A percentile compares a stretch with the other conserved stretches of the same genome.
Evolutionary conservation across 441 rosid genomes (phyloP).

Genomic region (Kokia cookei): DNA sequence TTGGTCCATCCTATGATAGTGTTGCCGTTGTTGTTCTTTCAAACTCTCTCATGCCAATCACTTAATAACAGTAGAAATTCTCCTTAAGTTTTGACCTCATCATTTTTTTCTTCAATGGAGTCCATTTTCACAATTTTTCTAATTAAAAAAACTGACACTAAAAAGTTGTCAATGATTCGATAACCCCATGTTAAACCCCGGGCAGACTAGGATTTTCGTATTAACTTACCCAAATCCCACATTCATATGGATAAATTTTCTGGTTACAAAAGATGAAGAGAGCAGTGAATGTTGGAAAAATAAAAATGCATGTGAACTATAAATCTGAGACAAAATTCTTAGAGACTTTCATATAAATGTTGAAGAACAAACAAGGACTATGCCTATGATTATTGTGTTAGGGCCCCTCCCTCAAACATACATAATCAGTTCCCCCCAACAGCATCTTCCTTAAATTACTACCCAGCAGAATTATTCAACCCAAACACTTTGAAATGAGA

Average conservation of each 20-base stretch:
- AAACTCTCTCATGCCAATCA: conserved; percentile 20
- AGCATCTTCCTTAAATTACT: conserved; percentile 4
- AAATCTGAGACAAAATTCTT: conserved; percentile 4
- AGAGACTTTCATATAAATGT: neutral
- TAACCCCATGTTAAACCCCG: neutral
- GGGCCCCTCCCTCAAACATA: conserved; percentile 8
- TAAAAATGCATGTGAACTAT: neutral
- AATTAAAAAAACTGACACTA: neutral
- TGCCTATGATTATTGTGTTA: conserved; percentile 22
- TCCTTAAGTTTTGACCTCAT: conserved; percentile 26
- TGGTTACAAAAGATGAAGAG: neutral
- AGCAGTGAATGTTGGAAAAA: neutral
- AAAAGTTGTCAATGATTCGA: conserved; percentile 21
- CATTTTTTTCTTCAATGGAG: neutral
- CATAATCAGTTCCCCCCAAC: conserved; percentile 15
- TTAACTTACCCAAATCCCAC: neutral
- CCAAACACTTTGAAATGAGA: neutral
- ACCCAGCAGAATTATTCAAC: neutral
- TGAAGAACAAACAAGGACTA: conserved; percentile 13
- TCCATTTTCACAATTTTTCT: neutral
- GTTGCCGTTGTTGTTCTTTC: conserved; percentile 12
- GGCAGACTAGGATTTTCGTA: neutral
- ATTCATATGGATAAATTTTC: neutral
- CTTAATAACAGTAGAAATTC: conserved; percentile 15
- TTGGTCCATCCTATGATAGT: conserved; percentile 35